Evolutionary conservation across 148 eudicot genomes (phyloP), one percentile per base, ranked within the genome.

Genomic region (Hydrangea macrophylla): DNA sequence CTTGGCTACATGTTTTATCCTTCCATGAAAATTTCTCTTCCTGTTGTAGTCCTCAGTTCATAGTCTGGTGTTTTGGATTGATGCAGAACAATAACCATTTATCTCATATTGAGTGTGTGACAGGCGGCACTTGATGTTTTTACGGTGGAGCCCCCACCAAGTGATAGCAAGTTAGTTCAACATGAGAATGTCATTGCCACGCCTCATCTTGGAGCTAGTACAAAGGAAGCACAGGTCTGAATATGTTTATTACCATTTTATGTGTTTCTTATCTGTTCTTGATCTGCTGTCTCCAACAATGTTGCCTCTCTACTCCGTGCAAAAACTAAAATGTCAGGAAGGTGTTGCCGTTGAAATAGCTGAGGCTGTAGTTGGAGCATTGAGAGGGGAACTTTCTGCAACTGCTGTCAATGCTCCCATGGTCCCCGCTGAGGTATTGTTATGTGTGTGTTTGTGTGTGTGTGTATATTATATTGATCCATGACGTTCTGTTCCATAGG

Each of bases 151-250:
- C 96, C 96, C 48, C 96, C 95, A 8, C 62, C 88, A 4, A 81
- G 75, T 67, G 92, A 86, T 60, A 84, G 88, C 80, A 89, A 75
- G 67, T 59, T 89, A 68, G 79, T 86, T 58, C 84, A 73, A 65
- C 92, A 86, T 63, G 85, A 86, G 70, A 89, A 84, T 48, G 92
- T 89, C 25, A 86, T 82, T 5, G 88, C 80, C 51, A 86, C 96
- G 15, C 96, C 96, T 65, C 96, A 89, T 70, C 89, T 89, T 45
- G 96, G 96, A 64, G 96, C 96, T 35, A 89, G 92, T 83, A 89
- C 96, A 65, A 89, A 81, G 70, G 96, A 89, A 81, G 96, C 96
- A 44, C 96, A 89, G 88, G 93, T 82, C 33, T 11, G 73, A 53
- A 54, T 35, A 45, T 40, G 1, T 58, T 36, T 8, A 13, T 25